phyloP scores from a whole-genome alignment of 352 stramenopile genomes.

The Pythium biforme region DNA sequence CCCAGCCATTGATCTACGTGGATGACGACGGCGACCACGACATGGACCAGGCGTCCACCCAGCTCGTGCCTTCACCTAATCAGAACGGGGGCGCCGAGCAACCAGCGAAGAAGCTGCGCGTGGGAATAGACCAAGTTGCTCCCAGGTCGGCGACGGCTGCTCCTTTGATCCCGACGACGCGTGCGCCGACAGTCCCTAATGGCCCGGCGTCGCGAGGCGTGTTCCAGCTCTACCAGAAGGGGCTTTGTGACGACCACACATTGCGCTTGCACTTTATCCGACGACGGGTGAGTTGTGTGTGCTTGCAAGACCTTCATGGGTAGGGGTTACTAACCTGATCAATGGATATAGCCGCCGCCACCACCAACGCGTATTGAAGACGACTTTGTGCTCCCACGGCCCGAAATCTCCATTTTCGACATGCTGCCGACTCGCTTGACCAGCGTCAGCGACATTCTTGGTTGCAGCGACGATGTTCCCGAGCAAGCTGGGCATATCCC shows the following conservation, averaged over 20 bases:
- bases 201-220: slow-evolving; percentile 16
- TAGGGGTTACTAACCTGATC: no score
- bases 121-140: background rate
- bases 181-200: background rate
- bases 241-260: slow-evolving; percentile 44
- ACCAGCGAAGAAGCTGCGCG: slow-evolving; percentile 11
- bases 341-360: slow-evolving; percentile 20
- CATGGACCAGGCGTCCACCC: slow-evolving; percentile 4
- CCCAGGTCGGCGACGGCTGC: no score
- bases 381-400: slow-evolving; percentile 51
- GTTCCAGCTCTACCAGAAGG: slow-evolving; percentile 70
- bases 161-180: background rate
- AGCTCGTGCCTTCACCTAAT: background rate
- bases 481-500: background rate
- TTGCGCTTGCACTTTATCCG: slow-evolving; percentile 62
- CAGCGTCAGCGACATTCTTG: slow-evolving; percentile 25
- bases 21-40: slow-evolving; percentile 10
- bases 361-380: slow-evolving; percentile 29
- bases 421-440: slow-evolving; percentile 35
- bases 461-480: slow-evolving; percentile 4
- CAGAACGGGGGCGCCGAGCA: background rate
- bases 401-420: slow-evolving; percentile 35
- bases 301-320: no score
- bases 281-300: slow-evolving; percentile 34
- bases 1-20: background rate